Conservation (phyloP, 164 flowering plant genomes). For the Sedum album region DNA sequence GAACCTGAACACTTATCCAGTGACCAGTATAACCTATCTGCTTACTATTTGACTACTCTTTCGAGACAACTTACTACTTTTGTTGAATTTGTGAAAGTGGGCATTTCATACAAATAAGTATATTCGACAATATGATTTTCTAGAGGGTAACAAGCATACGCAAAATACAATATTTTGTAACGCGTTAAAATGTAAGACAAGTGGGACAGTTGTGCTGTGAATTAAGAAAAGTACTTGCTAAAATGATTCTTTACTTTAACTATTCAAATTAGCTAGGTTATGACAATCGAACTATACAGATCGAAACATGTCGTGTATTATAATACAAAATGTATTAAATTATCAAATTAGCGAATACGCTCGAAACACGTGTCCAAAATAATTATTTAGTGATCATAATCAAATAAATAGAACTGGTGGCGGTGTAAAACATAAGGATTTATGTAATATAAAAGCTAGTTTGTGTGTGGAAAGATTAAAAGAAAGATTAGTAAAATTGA, state of each 20-base stretch:
- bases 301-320: not conserved
- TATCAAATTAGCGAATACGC: not conserved
- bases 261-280: not conserved
- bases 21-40: too few species aligned
- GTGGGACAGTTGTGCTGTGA: not conserved
- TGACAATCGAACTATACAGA: not conserved
- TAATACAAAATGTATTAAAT: not conserved
- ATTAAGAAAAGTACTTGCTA: not conserved
- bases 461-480: not conserved
- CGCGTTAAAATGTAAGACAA: not conserved
- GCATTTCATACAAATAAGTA: too few species aligned
- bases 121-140: too few species aligned
- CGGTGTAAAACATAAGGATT: not conserved
- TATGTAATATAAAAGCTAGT: not conserved
- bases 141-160: too few species aligned
- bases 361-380: not conserved
- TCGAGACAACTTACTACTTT: too few species aligned
- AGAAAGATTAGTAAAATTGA: not conserved
- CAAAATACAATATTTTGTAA: too few species aligned
- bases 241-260: not conserved
- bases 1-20: too few species aligned
- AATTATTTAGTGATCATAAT: not conserved
- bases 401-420: not conserved
- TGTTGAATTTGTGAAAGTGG: too few species aligned
- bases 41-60: too few species aligned